A percentile compares a stretch with the other conserved stretches of the same genome.
Evolutionary conservation across 805 yeast genomes (phyloP).

Genomic region (Saccharomycopsis fodiens): DNA sequence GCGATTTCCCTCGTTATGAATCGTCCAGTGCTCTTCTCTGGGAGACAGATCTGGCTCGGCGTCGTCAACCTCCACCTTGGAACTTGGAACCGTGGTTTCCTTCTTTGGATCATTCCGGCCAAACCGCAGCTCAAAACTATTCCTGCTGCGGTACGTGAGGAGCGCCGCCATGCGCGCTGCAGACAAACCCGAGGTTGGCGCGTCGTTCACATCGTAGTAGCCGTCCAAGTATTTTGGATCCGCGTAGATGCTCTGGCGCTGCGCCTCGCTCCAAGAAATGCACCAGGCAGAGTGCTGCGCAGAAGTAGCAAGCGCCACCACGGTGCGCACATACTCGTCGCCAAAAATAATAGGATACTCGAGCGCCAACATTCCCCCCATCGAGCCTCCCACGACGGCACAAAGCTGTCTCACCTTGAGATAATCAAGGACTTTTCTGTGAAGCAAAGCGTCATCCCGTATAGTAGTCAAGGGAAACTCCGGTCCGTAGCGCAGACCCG

Average conservation of each 20-base stretch:
- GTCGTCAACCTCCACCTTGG: slow-evolving; percentile 7
- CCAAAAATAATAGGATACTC: slow-evolving; percentile 74
- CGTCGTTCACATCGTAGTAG: slow-evolving; percentile 67
- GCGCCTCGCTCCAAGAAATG: slow-evolving; percentile 98
- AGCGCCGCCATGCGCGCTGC: slow-evolving; percentile 98
- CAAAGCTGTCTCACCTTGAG: slow-evolving; percentile 77
- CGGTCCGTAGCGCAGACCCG: slow-evolving; percentile 80
- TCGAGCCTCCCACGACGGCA: slow-evolving; percentile 89
- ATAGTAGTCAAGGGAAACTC: slow-evolving; percentile 90
- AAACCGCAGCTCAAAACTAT: slow-evolving; percentile 84
- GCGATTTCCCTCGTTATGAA: slow-evolving; percentile 80
- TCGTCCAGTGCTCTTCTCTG: slow-evolving; percentile 69
- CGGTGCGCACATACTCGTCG: slow-evolving; percentile 53
- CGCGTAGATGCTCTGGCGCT: slow-evolving; percentile 89
- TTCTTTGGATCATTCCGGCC: slow-evolving; percentile 69
- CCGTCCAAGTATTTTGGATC: slow-evolving; percentile 94
- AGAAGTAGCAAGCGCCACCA: slow-evolving; percentile 85
- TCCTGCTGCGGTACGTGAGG: slow-evolving; percentile 84
- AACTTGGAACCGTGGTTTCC: slow-evolving; percentile 21
- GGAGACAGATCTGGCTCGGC: slow-evolving; percentile 31
- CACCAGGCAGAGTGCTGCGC: slow-evolving; percentile 98
- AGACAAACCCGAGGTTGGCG: slow-evolving; percentile 79
- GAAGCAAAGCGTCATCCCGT: slow-evolving; percentile 85
- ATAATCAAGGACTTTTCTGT: slow-evolving; percentile 67
- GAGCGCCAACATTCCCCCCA: slow-evolving; percentile 96